Conservation (phyloP, 2,329 filamentous ascomycete species). For the Ascochyta clinopodiicola region DNA sequence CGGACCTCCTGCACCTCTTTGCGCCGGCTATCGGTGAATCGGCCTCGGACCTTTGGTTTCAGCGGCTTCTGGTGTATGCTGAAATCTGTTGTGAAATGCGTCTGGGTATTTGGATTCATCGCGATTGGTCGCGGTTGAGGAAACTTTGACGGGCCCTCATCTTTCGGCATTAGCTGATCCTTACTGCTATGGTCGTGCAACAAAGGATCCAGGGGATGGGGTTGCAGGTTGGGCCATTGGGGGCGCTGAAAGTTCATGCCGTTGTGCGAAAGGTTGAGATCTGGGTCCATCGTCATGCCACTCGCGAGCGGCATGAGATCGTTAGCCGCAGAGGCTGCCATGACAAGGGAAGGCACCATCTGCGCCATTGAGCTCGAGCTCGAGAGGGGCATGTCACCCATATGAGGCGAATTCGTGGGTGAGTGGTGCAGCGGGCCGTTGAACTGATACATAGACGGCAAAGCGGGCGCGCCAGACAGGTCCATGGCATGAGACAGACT, state of each 20-base stretch:
- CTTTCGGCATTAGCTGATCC: constrained; percentile 33
- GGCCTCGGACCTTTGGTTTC: constrained; percentile 59
- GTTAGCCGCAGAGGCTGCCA: constrained; percentile 50
- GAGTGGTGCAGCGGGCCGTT: constrained; percentile 45
- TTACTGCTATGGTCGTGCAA: constrained; percentile 42
- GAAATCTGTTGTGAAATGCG: constrained; percentile 49
- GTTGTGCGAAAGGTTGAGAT: constrained; percentile 38
- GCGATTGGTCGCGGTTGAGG: constrained; percentile 47
- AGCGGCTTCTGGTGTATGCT: constrained; percentile 49
- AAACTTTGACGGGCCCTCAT: constrained; percentile 33
- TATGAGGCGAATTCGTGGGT: constrained; percentile 44
- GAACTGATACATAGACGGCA: constrained; percentile 50
- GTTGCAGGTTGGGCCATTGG: constrained; percentile 41
- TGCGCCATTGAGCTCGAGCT: constrained; percentile 40
- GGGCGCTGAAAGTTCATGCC: constrained; percentile 43
- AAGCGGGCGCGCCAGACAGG: constrained; percentile 41
- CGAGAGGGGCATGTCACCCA: constrained; percentile 39
- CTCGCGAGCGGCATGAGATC: constrained; percentile 48
- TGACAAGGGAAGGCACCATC: constrained; percentile 48
- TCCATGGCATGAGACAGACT: constrained; percentile 41
- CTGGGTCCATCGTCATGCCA: constrained; percentile 44
- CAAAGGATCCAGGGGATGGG: constrained; percentile 42
- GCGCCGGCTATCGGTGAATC: constrained; percentile 63
- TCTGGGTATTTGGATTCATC: constrained; percentile 45
- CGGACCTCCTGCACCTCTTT: constrained; percentile 66